These are phyloP conservation scores for Xylariales sp. DNA, from an alignment of 2,329 filamentous ascomycete genomes.

Conservation along the genomic window DNA sequence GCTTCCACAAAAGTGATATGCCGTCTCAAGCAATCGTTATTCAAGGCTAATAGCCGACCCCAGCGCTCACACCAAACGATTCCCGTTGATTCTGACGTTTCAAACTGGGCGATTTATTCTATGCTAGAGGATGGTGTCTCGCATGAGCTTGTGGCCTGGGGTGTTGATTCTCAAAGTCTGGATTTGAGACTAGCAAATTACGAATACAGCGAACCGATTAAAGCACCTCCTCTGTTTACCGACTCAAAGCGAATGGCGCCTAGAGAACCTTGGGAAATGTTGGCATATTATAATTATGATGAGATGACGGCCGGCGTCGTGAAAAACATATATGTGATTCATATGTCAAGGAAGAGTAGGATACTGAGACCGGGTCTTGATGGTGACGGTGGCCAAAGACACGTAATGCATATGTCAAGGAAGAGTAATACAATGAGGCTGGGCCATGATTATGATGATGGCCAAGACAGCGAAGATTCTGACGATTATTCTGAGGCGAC, in stretches of 20 bases:
- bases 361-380: no score
- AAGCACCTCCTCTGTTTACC: not conserved
- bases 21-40: constrained; percentile 23
- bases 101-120: constrained; percentile 10
- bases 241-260: not conserved
- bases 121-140: not conserved
- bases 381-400: not conserved
- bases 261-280: constrained; percentile 10
- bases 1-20: not conserved
- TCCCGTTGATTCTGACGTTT: not conserved
- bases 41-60: constrained; percentile 23
- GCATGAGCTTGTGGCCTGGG: constrained; percentile 24
- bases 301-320: not conserved
- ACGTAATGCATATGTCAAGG: constrained; percentile 25
- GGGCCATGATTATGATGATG: not conserved
- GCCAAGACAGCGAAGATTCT: not conserved
- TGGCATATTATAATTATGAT: not conserved
- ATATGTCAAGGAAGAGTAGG: constrained; percentile 18
- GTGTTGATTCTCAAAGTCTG: constrained; percentile 9
- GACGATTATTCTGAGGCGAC: not conserved
- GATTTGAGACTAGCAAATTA: constrained; percentile 1
- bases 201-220: constrained; percentile 12
- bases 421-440: not conserved
- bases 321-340: constrained; percentile 10
- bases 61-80: constrained; percentile 15